A percentile compares a stretch with the other conserved stretches of the same genome.
These are phyloP conservation scores for Hippophae rhamnoides DNA, from an alignment of 306 rosid genomes.

Conservation along the genomic window DNA sequence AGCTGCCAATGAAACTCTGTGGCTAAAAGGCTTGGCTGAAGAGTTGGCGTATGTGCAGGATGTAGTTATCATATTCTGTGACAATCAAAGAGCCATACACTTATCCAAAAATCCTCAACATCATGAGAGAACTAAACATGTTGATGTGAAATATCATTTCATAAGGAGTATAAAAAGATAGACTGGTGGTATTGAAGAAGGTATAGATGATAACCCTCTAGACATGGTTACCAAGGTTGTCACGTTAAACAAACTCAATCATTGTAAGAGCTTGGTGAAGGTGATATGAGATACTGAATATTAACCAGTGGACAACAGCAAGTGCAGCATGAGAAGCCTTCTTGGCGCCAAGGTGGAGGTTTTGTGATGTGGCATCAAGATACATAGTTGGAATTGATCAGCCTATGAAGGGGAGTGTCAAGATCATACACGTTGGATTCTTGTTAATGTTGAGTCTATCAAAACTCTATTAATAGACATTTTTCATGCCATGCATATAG, in stretches of 20 bases:
- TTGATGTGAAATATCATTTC: not conserved
- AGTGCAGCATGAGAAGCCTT: too few species aligned
- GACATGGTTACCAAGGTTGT: not conserved
- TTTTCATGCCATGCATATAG: too few species aligned
- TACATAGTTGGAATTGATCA: too few species aligned
- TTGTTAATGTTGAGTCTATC: too few species aligned
- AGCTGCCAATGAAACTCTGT: not conserved
- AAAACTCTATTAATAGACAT: too few species aligned
- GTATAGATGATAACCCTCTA: not conserved
- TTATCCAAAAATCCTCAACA: not conserved
- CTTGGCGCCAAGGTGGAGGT: too few species aligned
- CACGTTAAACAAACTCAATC: not conserved
- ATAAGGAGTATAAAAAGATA: not conserved
- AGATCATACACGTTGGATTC: too few species aligned
- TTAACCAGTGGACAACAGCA: too few species aligned
- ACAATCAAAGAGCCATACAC: not conserved
- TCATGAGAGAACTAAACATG: not conserved
- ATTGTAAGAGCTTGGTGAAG: not conserved
- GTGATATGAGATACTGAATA: too few species aligned
- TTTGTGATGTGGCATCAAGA: too few species aligned
- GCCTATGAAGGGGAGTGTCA: too few species aligned
- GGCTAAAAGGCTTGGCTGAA: not conserved
- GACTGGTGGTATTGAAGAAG: not conserved
- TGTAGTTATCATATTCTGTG: not conserved
- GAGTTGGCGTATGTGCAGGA: not conserved